Evolutionary conservation across 140 eudicot species (phyloP).

Genomic region (Anethum foeniculum): DNA sequence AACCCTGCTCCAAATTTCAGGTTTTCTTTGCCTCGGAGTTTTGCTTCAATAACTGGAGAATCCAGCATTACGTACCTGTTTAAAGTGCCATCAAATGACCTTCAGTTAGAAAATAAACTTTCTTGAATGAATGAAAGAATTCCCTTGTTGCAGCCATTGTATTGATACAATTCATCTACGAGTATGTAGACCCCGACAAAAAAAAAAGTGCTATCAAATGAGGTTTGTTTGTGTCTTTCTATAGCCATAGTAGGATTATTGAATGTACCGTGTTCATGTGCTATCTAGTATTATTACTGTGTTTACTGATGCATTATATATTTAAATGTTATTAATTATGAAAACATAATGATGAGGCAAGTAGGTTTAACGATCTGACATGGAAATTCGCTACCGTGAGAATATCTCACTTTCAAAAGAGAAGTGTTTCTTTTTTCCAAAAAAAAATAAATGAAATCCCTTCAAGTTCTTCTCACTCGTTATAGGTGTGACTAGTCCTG

Average conservation of each 20-base stretch:
- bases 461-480: not conserved
- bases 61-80: conserved; percentile 89
- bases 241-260: not conserved
- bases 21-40: conserved; percentile 84
- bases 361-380: too few relatives aligned
- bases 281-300: not conserved
- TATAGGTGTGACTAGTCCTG: too few relatives aligned
- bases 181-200: too few relatives aligned
- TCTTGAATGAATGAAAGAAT: too few relatives aligned
- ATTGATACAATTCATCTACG: too few relatives aligned
- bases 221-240: conserved; percentile 29
- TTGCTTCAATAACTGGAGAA: conserved; percentile 85
- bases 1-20: conserved; percentile 31
- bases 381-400: not conserved
- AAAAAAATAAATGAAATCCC: not conserved
- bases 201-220: too few relatives aligned
- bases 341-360: not conserved
- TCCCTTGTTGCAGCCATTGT: too few relatives aligned
- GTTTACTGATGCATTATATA: not conserved
- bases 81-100: conserved; percentile 82
- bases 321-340: not conserved
- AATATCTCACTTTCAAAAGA: not conserved
- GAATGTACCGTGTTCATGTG: not conserved
- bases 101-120: too few relatives aligned
- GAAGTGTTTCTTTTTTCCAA: not conserved